Evolutionary conservation across 495 filamentous ascomycete genomes (phyloP), one percentile per base, ranked within the genome.

Genomic region (Penicillium angulare): DNA sequence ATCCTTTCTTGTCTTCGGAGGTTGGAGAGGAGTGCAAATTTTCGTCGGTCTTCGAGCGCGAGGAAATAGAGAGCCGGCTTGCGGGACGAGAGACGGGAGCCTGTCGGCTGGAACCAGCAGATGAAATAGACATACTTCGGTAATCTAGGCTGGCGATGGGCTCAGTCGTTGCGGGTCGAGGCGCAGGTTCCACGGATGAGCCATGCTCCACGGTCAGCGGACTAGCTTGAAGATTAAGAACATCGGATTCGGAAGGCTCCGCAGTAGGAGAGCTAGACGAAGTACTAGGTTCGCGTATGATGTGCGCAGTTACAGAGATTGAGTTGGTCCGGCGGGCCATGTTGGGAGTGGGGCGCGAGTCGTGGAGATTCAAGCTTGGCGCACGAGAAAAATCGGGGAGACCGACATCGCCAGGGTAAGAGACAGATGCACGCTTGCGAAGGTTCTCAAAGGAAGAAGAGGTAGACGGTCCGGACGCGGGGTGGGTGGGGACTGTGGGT

Each of bases 221-320:
- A 26, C 87, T 90, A 55, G 86, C 80, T 59, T 89, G 83, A 33
- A 90, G 75, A 33, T 86, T 82, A 31, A 86, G 66, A 5, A 75
- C 71, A 27, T 63, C 68, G 17, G 78, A 61, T 52, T 80, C 69
- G 39, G 73, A 56, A 53, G 71, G 60, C 72, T 79, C 60, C 43
- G 67, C 44, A 41, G 56, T 40, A 46, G 68, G 56, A 18, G 52
- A 51, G 41, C 66, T 61, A 15, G 65, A n/a, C n/a, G n/a, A 52
- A 27, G 42, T 22, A 49, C 49, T 65, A 29, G 76, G 66, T 42
- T 88, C 84, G 22, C 88, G 79, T 23, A 92, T 68, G 33, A 92
- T 91, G 17, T 85, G 82, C 22, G 90, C 86, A 0, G 87, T 90
- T 7, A 93, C 89, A 27, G 90, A 89, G 8, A 93, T 79, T 10